Percentiles rank a stretch among this genome's conserved stretches.
phyloP scores from a whole-genome alignment of 2,329 filamentous ascomycete genomes.

The Dactylellina sp. region DNA sequence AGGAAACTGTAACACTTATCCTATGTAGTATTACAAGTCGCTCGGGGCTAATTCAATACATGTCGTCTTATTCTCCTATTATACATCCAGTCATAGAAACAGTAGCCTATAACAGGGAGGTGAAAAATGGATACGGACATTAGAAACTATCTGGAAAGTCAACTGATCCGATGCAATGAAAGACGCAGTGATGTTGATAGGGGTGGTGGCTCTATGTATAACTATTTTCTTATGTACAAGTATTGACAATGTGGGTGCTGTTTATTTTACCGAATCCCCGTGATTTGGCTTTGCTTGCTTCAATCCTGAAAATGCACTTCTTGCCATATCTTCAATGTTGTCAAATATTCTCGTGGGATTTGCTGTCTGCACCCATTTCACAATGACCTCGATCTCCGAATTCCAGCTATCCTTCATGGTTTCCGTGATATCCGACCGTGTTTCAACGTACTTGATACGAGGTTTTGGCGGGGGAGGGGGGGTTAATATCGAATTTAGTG shows the following conservation, averaged over 20 bases:
- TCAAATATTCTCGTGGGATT: conserved; percentile 40
- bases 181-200: too few species aligned
- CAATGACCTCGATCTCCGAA: conserved; percentile 75
- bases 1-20: background rate
- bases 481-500: conserved; percentile 69
- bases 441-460: conserved; percentile 65
- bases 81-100: too few species aligned
- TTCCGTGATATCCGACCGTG: conserved; percentile 71
- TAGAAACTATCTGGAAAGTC: too few species aligned
- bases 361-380: conserved; percentile 72
- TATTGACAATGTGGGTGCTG: too few species aligned
- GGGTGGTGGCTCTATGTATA: too few species aligned
- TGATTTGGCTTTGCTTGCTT: conserved; percentile 6
- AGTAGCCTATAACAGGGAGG: too few species aligned
- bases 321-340: conserved; percentile 44
- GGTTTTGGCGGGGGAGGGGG: conserved; percentile 68
- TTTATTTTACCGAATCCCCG: conserved; percentile 11
- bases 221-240: too few species aligned
- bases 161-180: too few species aligned
- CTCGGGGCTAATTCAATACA: too few species aligned
- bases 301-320: conserved; percentile 38
- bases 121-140: too few species aligned
- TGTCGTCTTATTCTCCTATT: too few species aligned
- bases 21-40: too few species aligned
- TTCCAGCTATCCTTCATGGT: conserved; percentile 83